A percentile compares a stretch with the other conserved stretches of the same genome.
These are phyloP conservation scores for Adiantum capillusveneris DNA, from an alignment of 75 land plant genomes.

Conservation along the genomic window DNA sequence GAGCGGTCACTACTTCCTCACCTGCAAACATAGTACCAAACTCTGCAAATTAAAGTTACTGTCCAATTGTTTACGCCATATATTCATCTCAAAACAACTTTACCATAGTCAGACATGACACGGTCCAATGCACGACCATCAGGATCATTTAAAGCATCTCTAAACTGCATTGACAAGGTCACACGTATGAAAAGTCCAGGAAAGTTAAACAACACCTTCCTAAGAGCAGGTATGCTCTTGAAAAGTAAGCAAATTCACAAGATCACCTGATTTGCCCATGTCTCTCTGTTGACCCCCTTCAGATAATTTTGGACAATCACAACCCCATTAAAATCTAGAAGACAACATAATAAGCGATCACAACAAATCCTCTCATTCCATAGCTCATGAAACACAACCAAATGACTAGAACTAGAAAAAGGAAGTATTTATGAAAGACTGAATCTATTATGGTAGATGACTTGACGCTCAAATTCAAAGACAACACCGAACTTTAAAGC, in stretches of 20 bases:
- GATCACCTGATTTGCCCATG: conserved; percentile 80
- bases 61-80: too few relatives aligned
- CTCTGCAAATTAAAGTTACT: too few relatives aligned
- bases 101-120: conserved; percentile 83
- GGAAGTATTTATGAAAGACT: too few relatives aligned
- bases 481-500: too few relatives aligned
- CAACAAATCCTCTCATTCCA: too few relatives aligned
- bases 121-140: conserved; percentile 57
- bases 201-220: not conserved
- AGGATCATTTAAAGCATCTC: conserved; percentile 55
- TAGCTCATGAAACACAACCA: too few relatives aligned
- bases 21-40: conserved; percentile 63
- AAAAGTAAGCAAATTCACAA: too few relatives aligned
- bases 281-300: conserved; percentile 66
- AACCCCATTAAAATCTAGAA: conserved; percentile 91
- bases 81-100: not conserved
- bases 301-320: conserved; percentile 88
- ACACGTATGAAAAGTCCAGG: not conserved
- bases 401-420: too few relatives aligned
- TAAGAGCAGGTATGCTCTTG: too few relatives aligned
- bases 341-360: too few relatives aligned
- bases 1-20: conserved; percentile 83
- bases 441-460: too few relatives aligned
- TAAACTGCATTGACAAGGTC: conserved; percentile 49
- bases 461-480: too few relatives aligned